A percentile compares a stretch with the other conserved stretches of the same genome.
Evolutionary conservation across 139 green algal species (phyloP).

Genomic region (Zygnema cylindricum): DNA sequence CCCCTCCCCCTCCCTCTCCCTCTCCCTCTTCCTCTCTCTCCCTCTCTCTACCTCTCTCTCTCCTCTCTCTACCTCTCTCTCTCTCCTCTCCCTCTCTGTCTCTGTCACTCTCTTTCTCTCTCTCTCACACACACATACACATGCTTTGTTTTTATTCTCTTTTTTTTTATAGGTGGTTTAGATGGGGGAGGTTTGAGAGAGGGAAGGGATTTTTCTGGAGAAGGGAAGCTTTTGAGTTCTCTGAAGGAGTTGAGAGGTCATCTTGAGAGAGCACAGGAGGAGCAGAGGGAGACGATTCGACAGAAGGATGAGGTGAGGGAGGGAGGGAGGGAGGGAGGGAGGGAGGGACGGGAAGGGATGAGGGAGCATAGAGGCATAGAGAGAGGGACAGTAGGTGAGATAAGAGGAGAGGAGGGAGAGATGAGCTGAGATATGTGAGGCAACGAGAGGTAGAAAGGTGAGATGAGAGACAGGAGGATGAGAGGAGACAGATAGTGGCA

Average conservation of each 20-base stretch:
- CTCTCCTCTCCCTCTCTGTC: too few species aligned
- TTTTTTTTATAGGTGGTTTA: too few species aligned
- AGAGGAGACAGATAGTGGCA: too few species aligned
- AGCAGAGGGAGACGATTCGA: neutral
- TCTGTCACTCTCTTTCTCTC: too few species aligned
- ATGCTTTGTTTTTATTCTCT: too few species aligned
- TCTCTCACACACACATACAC: too few species aligned
- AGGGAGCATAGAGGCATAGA: neutral
- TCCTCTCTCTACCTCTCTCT: too few species aligned
- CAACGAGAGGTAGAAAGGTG: neutral
- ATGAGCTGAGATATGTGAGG: neutral
- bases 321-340: neutral
- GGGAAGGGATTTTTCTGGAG: neutral
- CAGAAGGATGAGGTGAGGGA: neutral
- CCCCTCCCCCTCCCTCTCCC: too few species aligned
- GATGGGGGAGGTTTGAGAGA: neutral
- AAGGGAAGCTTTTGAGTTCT: neutral
- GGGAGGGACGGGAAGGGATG: neutral
- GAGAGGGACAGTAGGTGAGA: neutral
- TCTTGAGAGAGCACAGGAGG: neutral
- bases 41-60: too few species aligned
- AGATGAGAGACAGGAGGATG: too few species aligned
- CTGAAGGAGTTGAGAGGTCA: neutral
- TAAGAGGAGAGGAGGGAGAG: neutral
- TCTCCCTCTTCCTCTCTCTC: too few species aligned